Conservation (phyloP, 2,329 filamentous ascomycete genomes). For the Graphium sp. region DNA sequence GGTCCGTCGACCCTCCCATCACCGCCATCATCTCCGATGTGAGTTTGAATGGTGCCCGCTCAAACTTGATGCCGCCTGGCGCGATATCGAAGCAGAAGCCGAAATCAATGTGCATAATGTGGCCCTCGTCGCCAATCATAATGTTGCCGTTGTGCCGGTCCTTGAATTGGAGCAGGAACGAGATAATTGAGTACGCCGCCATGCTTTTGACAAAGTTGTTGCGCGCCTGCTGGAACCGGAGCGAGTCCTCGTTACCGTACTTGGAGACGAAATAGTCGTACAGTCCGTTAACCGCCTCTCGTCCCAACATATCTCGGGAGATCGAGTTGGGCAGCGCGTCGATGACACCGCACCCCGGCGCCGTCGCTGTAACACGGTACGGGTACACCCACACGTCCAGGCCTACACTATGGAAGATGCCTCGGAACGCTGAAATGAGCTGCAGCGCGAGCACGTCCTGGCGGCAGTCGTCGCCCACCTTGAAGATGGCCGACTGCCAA, state of each 20-base stretch:
- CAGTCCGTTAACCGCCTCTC: constrained; percentile 92
- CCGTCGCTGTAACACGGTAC: constrained; percentile 92
- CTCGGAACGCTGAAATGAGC: constrained; percentile 94
- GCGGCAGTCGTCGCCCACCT: constrained; percentile 94
- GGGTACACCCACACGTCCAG: constrained; percentile 95
- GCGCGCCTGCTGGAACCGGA: constrained; percentile 85
- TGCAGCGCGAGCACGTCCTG: constrained; percentile 94
- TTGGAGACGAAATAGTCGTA: constrained; percentile 98
- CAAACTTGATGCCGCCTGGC: constrained; percentile 90
- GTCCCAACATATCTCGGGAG: constrained; percentile 94
- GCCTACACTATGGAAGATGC: constrained; percentile 89
- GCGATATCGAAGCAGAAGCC: constrained; percentile 99
- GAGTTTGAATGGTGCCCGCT: constrained; percentile 95
- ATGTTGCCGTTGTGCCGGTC: constrained; percentile 99
- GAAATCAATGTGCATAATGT: constrained; percentile 97
- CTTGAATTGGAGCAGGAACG: constrained; percentile 95
- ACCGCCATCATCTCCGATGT: constrained; percentile 97
- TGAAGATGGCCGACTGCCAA: constrained; percentile 99
- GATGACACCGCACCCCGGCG: constrained; percentile 93
- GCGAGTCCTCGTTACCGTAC: constrained; percentile 90
- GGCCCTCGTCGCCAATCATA: constrained; percentile 94
- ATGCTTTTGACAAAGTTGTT: constrained; percentile 98
- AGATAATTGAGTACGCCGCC: constrained; percentile 96
- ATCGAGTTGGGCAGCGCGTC: constrained; percentile 97
- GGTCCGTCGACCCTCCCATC: constrained; percentile 75